Base-by-base conservation (phyloP, 495 filamentous ascomycete species). In the Daldinia concentrica region DNA sequence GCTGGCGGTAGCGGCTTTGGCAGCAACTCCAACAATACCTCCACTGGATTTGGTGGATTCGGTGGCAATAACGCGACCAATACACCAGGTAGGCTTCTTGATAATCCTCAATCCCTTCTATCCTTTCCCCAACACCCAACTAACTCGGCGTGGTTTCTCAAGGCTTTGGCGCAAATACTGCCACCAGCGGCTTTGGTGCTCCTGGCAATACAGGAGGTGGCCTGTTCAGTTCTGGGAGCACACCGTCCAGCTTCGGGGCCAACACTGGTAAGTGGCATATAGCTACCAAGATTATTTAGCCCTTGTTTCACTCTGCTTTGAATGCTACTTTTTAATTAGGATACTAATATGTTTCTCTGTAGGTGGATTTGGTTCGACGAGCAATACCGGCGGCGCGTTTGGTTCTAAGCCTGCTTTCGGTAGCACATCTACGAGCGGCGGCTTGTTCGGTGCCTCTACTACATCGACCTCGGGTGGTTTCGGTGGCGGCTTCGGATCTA, bases 121-220 rank as follows among this genome's bases (percentile, higher is more conserved):
- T 26, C 69, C 72, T 79, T 73, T 61, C 75, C 68, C 26, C 71
- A 66, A 36, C 73, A 71, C 60, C 69, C 57, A 57, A 70, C 71
- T 72, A 61, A 72, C 75, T 73, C 57, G 71, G 72, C 29, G 84
- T 82, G 30, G 86, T n/a, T 37, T 39, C n/a, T 41, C 58, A 68
- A 72, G 64, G 64, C 54, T 72, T 90, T 76, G 87, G 88, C 62
- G 67, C 84, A 17, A 89, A 82, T 76, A 86, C 82, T 72, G 86
- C 83, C 67, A 77, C 74, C 64, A 77, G 75, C 55, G 77, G 74
- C 58, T 76, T 79, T 58, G 77, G 79, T 41, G 58, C 75, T 64
- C 34, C 67, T 39, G 75, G 62, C 51, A 74, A 73, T 39, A 71
- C 68, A 26, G 79, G 82, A 39, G 79, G 81, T 67, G 74, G 81